phyloP scores from a whole-genome alignment of 495 filamentous ascomycete genomes.

The Terfezia claveryi region DNA sequence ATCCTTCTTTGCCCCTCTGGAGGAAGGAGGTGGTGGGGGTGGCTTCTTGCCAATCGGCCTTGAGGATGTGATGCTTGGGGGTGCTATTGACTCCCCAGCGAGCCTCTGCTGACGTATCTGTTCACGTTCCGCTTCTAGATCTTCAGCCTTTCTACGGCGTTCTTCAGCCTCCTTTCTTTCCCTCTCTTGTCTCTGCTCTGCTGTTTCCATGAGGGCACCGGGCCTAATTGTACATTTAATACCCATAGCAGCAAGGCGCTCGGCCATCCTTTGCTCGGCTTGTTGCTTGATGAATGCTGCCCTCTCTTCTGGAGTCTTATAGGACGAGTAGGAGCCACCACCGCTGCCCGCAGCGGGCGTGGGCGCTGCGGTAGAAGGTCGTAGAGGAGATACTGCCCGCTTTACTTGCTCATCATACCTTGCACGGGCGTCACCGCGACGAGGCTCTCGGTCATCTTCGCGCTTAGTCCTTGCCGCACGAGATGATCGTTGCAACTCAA shows the following conservation, averaged over 20 bases:
- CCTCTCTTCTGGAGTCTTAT: conserved; percentile 75
- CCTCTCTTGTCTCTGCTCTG: conserved; percentile 65
- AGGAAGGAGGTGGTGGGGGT: conserved; percentile 60
- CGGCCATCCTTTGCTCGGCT: conserved; percentile 93
- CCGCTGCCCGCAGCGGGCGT: conserved; percentile 20
- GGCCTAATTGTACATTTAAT: conserved; percentile 40
- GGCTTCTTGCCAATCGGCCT: conserved; percentile 52
- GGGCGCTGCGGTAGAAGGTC: conserved; percentile 26
- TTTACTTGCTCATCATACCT: not conserved
- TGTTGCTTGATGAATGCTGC: conserved; percentile 93
- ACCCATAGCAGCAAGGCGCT: conserved; percentile 80
- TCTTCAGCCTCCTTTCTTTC: conserved; percentile 74
- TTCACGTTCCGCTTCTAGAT: conserved; percentile 83
- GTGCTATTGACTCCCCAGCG: conserved; percentile 53
- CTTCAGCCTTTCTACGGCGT: conserved; percentile 69
- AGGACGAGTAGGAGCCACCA: conserved; percentile 44
- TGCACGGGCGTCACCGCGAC: conserved; percentile 15
- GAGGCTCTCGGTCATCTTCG: conserved; percentile 37
- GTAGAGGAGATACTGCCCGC: conserved; percentile 22
- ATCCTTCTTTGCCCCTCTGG: conserved; percentile 44
- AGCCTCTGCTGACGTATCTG: conserved; percentile 67
- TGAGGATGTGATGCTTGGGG: conserved; percentile 27
- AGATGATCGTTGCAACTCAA: conserved; percentile 70
- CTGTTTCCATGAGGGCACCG: conserved; percentile 35
- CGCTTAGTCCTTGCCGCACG: conserved; percentile 49